A percentile compares a stretch with the other conserved stretches of the same genome.
Conservation (phyloP, 1,284 basidiomycete species). For the Ustilago lituana region DNA sequence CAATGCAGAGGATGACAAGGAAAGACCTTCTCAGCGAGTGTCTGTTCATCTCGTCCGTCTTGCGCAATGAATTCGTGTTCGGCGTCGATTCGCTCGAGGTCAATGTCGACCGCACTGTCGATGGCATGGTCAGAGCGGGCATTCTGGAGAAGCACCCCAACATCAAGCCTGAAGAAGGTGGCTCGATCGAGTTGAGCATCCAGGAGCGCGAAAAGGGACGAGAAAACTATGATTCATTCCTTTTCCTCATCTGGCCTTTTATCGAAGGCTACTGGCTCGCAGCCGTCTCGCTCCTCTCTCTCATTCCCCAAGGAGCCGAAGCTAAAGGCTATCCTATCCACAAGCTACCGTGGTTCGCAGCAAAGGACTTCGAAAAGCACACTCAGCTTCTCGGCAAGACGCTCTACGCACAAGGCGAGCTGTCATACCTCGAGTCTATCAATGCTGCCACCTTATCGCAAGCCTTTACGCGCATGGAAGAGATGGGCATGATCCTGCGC, state of each 20-base stretch:
- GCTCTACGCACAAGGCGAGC: constrained; percentile 66
- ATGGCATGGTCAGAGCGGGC: constrained; percentile 41
- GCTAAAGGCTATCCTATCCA: constrained; percentile 21
- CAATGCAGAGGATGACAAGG: constrained; percentile 63
- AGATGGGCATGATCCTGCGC: constrained; percentile 56
- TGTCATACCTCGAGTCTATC: constrained; percentile 66
- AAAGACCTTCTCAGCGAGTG: constrained; percentile 55
- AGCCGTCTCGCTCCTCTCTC: constrained; percentile 65
- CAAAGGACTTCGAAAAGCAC: constrained; percentile 65
- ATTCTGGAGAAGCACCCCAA: constrained; percentile 34
- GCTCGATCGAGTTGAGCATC: constrained; percentile 35
- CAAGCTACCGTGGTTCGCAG: constrained; percentile 63
- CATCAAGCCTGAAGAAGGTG: constrained; percentile 36
- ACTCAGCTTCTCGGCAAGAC: constrained; percentile 68
- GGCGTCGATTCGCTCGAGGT: constrained; percentile 63
- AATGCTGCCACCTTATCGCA: constrained; percentile 58
- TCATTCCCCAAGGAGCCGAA: constrained; percentile 50
- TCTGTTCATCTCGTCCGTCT: constrained; percentile 63
- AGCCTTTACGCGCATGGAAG: constrained; percentile 57
- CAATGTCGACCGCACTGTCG: constrained; percentile 62
- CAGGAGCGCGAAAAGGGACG: constrained; percentile 64
- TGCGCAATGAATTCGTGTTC: constrained; percentile 68
- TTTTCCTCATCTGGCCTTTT: constrained; percentile 65
- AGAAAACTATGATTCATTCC: constrained; percentile 64
- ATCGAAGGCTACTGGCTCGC: constrained; percentile 68